These are phyloP conservation scores for Pythium catenulatum DNA, from an alignment of 352 stramenopile genomes.

Conservation along the genomic window DNA sequence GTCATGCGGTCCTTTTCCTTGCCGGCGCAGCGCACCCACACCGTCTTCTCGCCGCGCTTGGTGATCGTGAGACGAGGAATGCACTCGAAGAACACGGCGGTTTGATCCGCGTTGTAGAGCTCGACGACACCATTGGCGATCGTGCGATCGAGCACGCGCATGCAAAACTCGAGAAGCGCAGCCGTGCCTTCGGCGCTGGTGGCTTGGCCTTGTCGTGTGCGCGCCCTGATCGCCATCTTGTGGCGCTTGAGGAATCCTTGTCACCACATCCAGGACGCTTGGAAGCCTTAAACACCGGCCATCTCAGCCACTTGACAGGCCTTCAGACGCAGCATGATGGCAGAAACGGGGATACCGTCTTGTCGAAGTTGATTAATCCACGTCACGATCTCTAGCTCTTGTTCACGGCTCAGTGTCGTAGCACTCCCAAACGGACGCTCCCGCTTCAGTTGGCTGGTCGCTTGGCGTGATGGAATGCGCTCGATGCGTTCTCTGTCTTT, in stretches of 20 bases:
- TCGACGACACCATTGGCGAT: not conserved
- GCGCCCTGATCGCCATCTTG: constrained; percentile 8
- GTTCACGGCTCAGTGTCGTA: not conserved
- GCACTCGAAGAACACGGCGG: constrained; percentile 53
- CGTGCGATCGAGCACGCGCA: not conserved
- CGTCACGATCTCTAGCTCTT: not conserved
- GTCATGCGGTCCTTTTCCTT: constrained; percentile 47
- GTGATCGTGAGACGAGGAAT: constrained; percentile 41
- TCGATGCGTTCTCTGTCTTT: too few species aligned
- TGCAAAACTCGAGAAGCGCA: not conserved
- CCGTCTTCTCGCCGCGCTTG: constrained; percentile 24
- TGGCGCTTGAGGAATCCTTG: constrained; percentile 20
- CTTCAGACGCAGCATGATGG: constrained; percentile 23
- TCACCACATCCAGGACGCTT: constrained; percentile 13
- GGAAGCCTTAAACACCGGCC: not conserved
- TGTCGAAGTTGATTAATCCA: constrained; percentile 20
- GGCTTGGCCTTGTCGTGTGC: constrained; percentile 32
- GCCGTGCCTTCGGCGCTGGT: not conserved
- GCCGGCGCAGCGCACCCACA: constrained; percentile 48
- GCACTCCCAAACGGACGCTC: not conserved
- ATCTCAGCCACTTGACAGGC: constrained; percentile 1
- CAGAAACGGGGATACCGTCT: constrained; percentile 33
- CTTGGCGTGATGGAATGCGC: not conserved
- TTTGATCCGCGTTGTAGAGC: constrained; percentile 55
- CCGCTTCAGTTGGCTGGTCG: not conserved